Evolutionary conservation across 2,329 filamentous ascomycete genomes (phyloP), one percentile per base, ranked within the genome.

Genomic region (Zalaria sp.): DNA sequence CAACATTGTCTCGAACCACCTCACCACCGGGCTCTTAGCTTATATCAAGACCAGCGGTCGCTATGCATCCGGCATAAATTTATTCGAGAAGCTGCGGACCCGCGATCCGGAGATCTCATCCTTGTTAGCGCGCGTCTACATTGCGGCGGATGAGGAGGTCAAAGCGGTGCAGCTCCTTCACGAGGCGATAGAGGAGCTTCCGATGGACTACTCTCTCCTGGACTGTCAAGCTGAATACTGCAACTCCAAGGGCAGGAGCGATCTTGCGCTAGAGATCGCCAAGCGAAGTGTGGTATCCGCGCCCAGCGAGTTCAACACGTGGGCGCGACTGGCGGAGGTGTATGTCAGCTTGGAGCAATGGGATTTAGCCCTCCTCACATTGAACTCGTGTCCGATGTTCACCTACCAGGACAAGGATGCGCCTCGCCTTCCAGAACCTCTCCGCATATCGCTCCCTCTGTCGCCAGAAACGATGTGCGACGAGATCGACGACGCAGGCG

Each of bases 361-460:
- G 87, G 91, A 96, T 57, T 78, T 96, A 51, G 91, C 91, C 1
- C 73, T 98, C 25, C 79, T 93, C 4, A 96, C 91, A 3, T 72
- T 98, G 40, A 98, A 98, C 65, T 98, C 91, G 11, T 98, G 91
- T 61, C 91, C 91, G 5, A 98, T 98, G 91, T 98, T 98, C 62
- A 98, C 91, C 5, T 96, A 98, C 61, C 91, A 96, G 62, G 91
- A 98, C 63, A 96, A 95, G 62, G 91, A 98, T 59, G 82, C 87
- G 4, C 91, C 91, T 3, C 67, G 91, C 45, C 89, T 96, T 82
- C 91, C 91, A 1, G 87, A 94, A 56, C 88, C 91, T 0, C 81
- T 83, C 53, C 83, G 87, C 43, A 83, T 96, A 35, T 78, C 83
- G 51, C 73, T 98, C 9, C 91, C 91, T 0, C 83, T 89, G 10